Conservation (phyloP, 2,329 filamentous ascomycete species). For the Alternaria sp. region DNA sequence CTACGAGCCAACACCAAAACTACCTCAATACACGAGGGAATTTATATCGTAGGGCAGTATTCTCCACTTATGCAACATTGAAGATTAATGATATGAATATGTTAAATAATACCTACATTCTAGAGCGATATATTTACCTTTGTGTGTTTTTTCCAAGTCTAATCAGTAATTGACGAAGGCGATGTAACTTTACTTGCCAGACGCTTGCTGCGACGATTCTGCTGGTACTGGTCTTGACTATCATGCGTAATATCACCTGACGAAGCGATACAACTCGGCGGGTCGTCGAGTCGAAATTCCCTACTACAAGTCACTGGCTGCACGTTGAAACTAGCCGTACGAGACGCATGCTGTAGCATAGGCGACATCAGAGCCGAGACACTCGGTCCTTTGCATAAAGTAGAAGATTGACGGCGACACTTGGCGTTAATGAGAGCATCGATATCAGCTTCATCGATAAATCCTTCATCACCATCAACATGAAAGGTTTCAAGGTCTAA, state of each 20-base stretch:
- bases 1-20: no score
- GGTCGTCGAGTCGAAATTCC: conserved; percentile 22
- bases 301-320: conserved; percentile 28
- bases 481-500: background rate
- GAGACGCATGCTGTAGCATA: background rate
- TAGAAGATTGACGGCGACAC: conserved; percentile 16
- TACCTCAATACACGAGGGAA: no score
- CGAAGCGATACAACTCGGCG: conserved; percentile 16
- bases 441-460: background rate
- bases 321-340: conserved; percentile 22
- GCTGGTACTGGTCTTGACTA: background rate
- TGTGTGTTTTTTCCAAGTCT: no score
- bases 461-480: background rate
- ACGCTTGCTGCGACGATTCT: background rate
- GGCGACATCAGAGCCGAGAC: conserved; percentile 7
- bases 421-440: conserved; percentile 2
- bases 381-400: conserved; percentile 12
- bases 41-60: no score
- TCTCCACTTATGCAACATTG: no score
- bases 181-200: no score
- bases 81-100: no score
- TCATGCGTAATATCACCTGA: background rate
- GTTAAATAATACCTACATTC: no score
- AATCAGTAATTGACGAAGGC: no score
- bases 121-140: no score